Base-by-base conservation (phyloP, 169 alveolate genomes). In the Plasmodium falciparum region DNA sequence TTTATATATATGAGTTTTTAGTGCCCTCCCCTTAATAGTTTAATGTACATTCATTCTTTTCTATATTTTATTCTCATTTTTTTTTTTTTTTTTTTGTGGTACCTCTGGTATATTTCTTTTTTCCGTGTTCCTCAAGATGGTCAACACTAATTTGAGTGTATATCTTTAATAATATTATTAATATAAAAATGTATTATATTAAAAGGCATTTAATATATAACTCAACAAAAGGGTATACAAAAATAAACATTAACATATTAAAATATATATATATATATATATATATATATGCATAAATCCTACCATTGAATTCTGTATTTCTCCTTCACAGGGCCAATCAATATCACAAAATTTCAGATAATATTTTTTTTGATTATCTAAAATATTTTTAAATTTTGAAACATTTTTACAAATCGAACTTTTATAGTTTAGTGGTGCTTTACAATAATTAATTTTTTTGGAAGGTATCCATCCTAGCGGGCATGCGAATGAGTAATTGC, bases 241-340 rank as follows among this genome's bases (percentile, higher is more conserved):
- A 52, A 15, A 52, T 12, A 52, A 52, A 12, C 17, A 8, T 17
- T 54, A n/a, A 49, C 3, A 24, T 17, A 45, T 20, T 49, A 22
- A 9, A 59, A 58, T 29, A n/a, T 22, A 58, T n/a, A 33, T 39
- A 43, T 63, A 26, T 3, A 20, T 15, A 4, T 47, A 20, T 9
- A 45, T 63, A 26, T 3, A 20, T 15, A 3, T 26, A 24, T 43
- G 2, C 49, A 43, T 43, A 17, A 5, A 45, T 47, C 45, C 39
- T 69, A 78, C 89, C 75, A 9, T 9, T 22, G 89, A 78, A 45
- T 78, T 78, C 43, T 66, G 89, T 45, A 78, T 78, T 59, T 78
- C 89, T 33, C 78, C 75, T 24, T 65, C 76, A 61, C 89, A 78
- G 7, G 89, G 89, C 89, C 89, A 78, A 52, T 78, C 89, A 29